A percentile compares a stretch with the other conserved stretches of the same genome.
Evolutionary conservation across 2,329 filamentous ascomycete species (phyloP).

Genomic region (Didymella pomorum): DNA sequence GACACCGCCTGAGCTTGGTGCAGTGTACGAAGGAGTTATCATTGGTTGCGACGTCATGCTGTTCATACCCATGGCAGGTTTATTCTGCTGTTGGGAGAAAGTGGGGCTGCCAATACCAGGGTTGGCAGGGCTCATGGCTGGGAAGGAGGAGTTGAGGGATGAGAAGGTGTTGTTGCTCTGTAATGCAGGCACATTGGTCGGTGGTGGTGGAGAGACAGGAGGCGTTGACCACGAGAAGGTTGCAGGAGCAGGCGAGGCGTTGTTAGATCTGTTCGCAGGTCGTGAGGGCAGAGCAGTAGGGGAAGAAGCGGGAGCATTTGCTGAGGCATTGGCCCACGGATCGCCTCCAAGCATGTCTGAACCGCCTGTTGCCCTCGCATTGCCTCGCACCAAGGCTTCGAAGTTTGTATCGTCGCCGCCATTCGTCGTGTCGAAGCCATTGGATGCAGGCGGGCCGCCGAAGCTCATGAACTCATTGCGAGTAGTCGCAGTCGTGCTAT

Average conservation of each 20-base stretch:
- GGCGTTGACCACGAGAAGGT: constrained; percentile 58
- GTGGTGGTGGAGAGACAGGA: constrained; percentile 47
- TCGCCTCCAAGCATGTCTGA: constrained; percentile 54
- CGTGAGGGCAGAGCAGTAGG: constrained; percentile 39
- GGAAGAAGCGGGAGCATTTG: constrained; percentile 43
- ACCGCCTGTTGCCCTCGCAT: constrained; percentile 47
- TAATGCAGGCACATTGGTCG: constrained; percentile 33
- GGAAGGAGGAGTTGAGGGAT: constrained; percentile 48
- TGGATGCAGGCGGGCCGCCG: constrained; percentile 61
- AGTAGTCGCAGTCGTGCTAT: constrained; percentile 60
- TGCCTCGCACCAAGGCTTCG: constrained; percentile 83
- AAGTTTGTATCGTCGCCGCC: constrained; percentile 78
- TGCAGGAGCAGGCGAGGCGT: constrained; percentile 47
- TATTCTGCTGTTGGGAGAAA: constrained; percentile 48
- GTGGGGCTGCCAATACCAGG: constrained; percentile 44
- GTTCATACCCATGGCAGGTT: constrained; percentile 46
- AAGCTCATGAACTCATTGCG: constrained; percentile 76
- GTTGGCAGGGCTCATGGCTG: constrained; percentile 47
- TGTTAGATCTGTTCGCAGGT: constrained; percentile 38
- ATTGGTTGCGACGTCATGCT: constrained; percentile 39
- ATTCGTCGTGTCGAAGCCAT: constrained; percentile 64
- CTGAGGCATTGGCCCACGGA: constrained; percentile 52
- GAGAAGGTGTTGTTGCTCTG: constrained; percentile 51
- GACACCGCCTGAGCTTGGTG: constrained; percentile 31
- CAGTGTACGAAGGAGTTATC: constrained; percentile 36